These are phyloP conservation scores for Rhizopus sp. DNA, from an alignment of 371 early-diverging fungal genomes.

Conservation along the genomic window DNA sequence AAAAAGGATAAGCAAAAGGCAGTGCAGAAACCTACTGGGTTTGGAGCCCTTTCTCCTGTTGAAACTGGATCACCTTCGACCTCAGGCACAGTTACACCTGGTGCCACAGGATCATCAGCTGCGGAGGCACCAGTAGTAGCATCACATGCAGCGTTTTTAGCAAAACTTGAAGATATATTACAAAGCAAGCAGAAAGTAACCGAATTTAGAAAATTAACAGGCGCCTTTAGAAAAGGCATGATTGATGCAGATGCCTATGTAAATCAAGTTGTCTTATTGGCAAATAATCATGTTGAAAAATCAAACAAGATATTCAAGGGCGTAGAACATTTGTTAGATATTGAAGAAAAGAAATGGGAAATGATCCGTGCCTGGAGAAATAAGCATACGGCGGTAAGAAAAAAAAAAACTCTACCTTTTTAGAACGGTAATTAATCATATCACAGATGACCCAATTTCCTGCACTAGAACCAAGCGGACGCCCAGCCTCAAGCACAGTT, in stretches of 20 bases:
- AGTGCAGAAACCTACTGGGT: slow-evolving; percentile 34
- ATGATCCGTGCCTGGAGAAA: slow-evolving; percentile 75
- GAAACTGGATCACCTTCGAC: slow-evolving; percentile 8
- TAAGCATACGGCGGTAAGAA: slow-evolving; percentile 55
- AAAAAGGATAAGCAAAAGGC: slow-evolving; percentile 16
- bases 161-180: slow-evolving; percentile 46
- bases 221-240: slow-evolving; percentile 53
- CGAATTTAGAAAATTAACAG: slow-evolving; percentile 63
- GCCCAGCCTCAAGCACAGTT: background rate
- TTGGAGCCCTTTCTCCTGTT: slow-evolving; percentile 27
- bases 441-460: slow-evolving; percentile 35
- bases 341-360: slow-evolving; percentile 60
- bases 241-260: slow-evolving; percentile 63
- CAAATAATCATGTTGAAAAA: slow-evolving; percentile 42
- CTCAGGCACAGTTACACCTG: slow-evolving; percentile 7
- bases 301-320: slow-evolving; percentile 55
- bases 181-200: slow-evolving; percentile 51
- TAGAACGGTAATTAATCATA: background rate
- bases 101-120: background rate
- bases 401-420: slow-evolving; percentile 6
- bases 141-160: slow-evolving; percentile 47
- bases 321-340: slow-evolving; percentile 56
- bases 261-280: slow-evolving; percentile 52
- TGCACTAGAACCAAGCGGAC: slow-evolving; percentile 15
- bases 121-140: slow-evolving; percentile 13